Conservation (phyloP, 805 yeast genomes). For the Zygoascus flipseniorum region DNA sequence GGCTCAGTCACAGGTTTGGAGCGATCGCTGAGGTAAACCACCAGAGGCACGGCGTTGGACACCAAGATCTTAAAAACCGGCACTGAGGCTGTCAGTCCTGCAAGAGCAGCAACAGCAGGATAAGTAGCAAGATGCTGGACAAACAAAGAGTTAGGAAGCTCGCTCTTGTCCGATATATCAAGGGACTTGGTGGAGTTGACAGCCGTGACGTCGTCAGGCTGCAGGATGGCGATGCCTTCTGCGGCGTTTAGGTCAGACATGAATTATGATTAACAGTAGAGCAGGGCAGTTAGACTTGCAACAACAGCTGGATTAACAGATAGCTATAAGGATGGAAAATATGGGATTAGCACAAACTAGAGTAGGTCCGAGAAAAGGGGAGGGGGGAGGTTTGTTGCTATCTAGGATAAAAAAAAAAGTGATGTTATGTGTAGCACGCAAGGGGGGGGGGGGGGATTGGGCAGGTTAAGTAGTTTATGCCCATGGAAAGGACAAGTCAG, state of each 20-base stretch:
- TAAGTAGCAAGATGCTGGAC: constrained; percentile 43
- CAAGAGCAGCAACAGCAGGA: constrained; percentile 51
- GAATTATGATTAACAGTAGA: not conserved
- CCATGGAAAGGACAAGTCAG: too few relatives aligned
- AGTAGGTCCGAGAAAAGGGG: not conserved
- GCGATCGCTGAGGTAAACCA: constrained; percentile 34
- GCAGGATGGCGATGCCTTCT: not conserved
- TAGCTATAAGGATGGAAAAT: not conserved
- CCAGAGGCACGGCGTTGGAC: constrained; percentile 51
- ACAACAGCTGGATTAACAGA: not conserved
- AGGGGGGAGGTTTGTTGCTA: not conserved
- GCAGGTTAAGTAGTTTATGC: too few relatives aligned
- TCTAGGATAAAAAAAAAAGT: not conserved
- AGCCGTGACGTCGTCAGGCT: not conserved
- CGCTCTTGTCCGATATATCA: not conserved
- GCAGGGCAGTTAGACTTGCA: not conserved
- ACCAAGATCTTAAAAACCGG: constrained; percentile 51
- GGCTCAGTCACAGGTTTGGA: constrained; percentile 26
- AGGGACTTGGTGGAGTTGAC: not conserved
- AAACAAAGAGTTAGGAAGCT: constrained; percentile 26
- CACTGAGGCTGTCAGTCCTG: constrained; percentile 50
- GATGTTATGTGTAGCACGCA: not conserved
- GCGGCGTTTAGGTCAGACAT: not conserved
- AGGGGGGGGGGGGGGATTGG: not conserved
- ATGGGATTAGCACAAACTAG: not conserved